These are phyloP conservation scores for Scleroderma bovista DNA, from an alignment of 768 basidiomycete species.

Conservation along the genomic window DNA sequence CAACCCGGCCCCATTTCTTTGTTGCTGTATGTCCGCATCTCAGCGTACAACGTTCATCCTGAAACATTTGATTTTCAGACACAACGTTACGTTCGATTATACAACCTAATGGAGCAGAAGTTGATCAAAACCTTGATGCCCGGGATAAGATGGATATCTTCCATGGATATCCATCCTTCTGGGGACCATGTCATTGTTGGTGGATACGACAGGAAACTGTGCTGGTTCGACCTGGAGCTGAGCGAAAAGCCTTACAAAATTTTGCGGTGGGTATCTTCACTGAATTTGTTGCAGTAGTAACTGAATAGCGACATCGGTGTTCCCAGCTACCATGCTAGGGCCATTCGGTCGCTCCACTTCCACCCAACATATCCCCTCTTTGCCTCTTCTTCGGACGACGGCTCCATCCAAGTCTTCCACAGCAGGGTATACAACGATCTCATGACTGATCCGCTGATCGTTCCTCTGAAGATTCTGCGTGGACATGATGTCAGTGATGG, in stretches of 20 bases:
- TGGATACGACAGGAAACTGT: conserved; percentile 94
- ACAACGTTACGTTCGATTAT: conserved; percentile 91
- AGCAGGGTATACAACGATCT: conserved; percentile 90
- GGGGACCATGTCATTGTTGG: conserved; percentile 97
- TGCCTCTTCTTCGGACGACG: conserved; percentile 95
- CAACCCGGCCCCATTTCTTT: conserved; percentile 91
- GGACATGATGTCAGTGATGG: conserved; percentile 86
- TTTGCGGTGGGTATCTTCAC: conserved; percentile 53
- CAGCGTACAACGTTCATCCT: conserved; percentile 8
- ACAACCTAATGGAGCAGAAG: conserved; percentile 92
- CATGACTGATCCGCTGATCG: conserved; percentile 95
- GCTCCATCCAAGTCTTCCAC: conserved; percentile 96
- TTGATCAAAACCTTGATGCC: conserved; percentile 89
- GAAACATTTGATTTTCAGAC: conserved; percentile 49
- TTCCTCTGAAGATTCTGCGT: conserved; percentile 91
- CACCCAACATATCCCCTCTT: conserved; percentile 94
- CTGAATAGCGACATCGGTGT: conserved; percentile 7
- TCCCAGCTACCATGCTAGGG: conserved; percentile 84
- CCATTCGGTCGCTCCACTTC: conserved; percentile 90
- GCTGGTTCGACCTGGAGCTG: conserved; percentile 98
- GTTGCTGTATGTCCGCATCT: conserved; percentile 71
- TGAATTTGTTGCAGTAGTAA: not conserved
- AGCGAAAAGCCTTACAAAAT: conserved; percentile 97
- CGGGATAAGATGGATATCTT: conserved; percentile 97
- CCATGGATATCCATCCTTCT: conserved; percentile 93